Evolutionary conservation across 495 filamentous ascomycete genomes (phyloP), one percentile per base, ranked within the genome.

Genomic region (Penicillium riverlandense): DNA sequence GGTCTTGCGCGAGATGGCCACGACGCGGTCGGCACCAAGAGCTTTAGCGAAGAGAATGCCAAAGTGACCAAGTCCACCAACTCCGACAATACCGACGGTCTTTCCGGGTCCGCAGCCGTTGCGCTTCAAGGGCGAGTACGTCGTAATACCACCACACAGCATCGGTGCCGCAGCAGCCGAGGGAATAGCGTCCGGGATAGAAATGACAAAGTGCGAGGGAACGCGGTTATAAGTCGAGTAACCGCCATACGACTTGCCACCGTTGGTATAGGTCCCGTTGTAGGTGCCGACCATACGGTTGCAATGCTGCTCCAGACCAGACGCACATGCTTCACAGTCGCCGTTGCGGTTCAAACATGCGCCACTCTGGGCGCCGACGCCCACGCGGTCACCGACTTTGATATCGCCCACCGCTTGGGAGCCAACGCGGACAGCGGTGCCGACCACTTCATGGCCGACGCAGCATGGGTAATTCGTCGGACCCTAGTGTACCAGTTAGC

Each of bases 381-480:
- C 90, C 30, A 92, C 86, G 33, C 88, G 79, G 57, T 95, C 89
- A 27, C 90, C 90, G 38, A 86, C 51, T 31, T 83, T 79, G 59
- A 94, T 69, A 31, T 72, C 47, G 4, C 58, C 67, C 43, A 79
- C 79, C 6, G 73, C 81, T 31, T 79, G 70, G 30, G 62, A 71
- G 22, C 88, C 90, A 16, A 91, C 72, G 28, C 80, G 79, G 16
- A 86, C 78, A 2, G 81, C 84, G 31, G 66, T 79, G 27, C 90
- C 90, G 50, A 91, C 78, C 37, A 96, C 89, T 56, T 96, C 90
- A 65, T 92, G 88, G 38, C 87, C 88, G 13, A 87, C 85, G 47
- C 79, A 77, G 61, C 75, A 80, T 22, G 86, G 86, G 62, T 90
- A 90, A 30, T 74, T 58, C 7, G 83, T 77, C 39, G 74, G 74